phyloP scores from a whole-genome alignment of 2,329 filamentous ascomycete species.

The Botrytis cinerea region DNA sequence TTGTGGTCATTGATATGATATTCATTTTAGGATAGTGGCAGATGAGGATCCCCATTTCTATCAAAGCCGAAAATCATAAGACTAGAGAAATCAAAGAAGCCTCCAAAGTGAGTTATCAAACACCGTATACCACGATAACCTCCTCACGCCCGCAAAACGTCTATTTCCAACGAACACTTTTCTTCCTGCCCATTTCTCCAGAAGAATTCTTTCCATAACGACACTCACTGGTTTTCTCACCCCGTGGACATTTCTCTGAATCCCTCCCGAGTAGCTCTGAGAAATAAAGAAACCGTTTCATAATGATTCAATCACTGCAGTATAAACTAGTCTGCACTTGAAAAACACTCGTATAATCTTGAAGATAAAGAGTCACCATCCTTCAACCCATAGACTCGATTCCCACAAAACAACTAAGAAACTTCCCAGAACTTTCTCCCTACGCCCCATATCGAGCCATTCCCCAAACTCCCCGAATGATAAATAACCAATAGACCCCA shows the following conservation, averaged over 20 bases:
- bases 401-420: not conserved
- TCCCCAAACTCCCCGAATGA: rapidly evolving
- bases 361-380: not conserved
- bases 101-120: not conserved
- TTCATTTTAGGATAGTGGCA: too few species aligned
- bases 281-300: too few species aligned
- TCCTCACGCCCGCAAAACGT: not conserved
- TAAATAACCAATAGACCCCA: not conserved
- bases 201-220: not conserved
- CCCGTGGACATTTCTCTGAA: not conserved
- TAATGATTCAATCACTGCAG: not conserved
- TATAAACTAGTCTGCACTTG: not conserved
- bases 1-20: not conserved
- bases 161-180: not conserved
- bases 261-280: not conserved
- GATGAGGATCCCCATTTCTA: not conserved
- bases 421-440: not conserved
- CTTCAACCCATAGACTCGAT: not conserved
- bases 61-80: not conserved
- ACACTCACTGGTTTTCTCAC: not conserved
- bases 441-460: rapidly evolving
- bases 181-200: not conserved
- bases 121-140: not conserved
- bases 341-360: not conserved
- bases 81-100: not conserved